phyloP scores from a whole-genome alignment of 2,329 filamentous ascomycete genomes.

The Penicillium oxalicum region DNA sequence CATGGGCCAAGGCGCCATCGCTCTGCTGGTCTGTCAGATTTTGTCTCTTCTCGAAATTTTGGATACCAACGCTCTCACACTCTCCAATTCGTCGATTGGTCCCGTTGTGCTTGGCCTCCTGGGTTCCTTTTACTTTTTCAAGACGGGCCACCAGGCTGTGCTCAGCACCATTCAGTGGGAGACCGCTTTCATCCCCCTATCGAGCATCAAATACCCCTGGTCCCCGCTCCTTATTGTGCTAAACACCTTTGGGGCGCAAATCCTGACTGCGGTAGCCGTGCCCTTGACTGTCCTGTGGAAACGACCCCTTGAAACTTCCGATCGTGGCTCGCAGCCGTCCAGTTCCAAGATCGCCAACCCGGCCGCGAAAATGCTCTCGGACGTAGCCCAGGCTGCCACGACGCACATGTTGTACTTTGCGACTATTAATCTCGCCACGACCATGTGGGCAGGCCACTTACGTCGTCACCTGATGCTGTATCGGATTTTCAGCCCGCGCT shows the following conservation, averaged over 20 bases:
- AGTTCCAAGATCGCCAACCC: conserved; percentile 21
- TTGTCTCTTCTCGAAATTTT: conserved; percentile 66
- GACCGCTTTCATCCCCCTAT: conserved; percentile 81
- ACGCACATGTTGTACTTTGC: conserved; percentile 78
- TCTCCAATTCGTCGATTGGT: conserved; percentile 63
- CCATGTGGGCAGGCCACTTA: conserved; percentile 82
- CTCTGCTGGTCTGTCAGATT: conserved; percentile 79
- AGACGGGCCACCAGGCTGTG: conserved; percentile 90
- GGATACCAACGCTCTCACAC: conserved; percentile 56
- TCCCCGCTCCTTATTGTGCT: conserved; percentile 72
- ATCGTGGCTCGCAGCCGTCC: conserved; percentile 27
- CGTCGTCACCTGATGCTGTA: conserved; percentile 94
- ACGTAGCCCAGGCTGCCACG: conserved; percentile 63
- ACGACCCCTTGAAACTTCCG: conserved; percentile 65
- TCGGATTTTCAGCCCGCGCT: conserved; percentile 84
- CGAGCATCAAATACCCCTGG: conserved; percentile 81
- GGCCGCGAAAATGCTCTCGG: conserved; percentile 52
- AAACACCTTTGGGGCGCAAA: conserved; percentile 86
- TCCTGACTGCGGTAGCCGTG: conserved; percentile 71
- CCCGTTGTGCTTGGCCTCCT: conserved; percentile 81
- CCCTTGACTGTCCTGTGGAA: conserved; percentile 88
- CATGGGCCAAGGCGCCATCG: conserved; percentile 82
- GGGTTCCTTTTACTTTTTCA: conserved; percentile 93
- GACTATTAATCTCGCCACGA: conserved; percentile 75
- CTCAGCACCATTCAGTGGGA: conserved; percentile 93